Conservation (phyloP, 1,284 basidiomycete species). For the Irpex sp. region DNA sequence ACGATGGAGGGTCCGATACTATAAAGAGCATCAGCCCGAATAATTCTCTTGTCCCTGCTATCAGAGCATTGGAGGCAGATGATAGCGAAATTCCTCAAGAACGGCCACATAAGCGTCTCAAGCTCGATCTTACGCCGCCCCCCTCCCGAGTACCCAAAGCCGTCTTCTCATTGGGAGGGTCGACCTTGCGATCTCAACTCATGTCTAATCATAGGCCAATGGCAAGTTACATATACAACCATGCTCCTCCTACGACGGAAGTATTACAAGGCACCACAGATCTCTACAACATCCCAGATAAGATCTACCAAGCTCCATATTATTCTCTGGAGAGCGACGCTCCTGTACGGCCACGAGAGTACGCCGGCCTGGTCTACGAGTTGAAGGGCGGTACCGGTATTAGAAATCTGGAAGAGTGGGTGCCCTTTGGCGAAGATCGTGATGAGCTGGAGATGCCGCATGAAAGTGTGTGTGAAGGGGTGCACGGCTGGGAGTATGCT, state of each 20-base stretch:
- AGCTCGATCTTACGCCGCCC: neutral
- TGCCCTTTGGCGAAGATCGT: conserved; percentile 8
- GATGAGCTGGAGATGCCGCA: neutral
- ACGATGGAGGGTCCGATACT: neutral
- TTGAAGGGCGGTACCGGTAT: conserved; percentile 62
- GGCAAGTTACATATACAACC: conserved; percentile 44
- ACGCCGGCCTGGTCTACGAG: conserved; percentile 75
- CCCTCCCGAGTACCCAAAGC: neutral
- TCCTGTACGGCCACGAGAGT: conserved; percentile 69
- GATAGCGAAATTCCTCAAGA: neutral
- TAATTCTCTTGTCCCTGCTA: neutral
- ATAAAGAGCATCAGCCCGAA: neutral
- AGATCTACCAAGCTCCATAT: conserved; percentile 74
- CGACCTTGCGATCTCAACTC: conserved; percentile 6
- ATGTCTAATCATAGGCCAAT: neutral
- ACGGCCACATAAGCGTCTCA: conserved; percentile 3
- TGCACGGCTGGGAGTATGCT: conserved; percentile 79
- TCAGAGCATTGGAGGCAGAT: neutral
- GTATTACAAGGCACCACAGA: conserved; percentile 56
- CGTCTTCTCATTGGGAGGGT: neutral
- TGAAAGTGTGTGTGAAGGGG: conserved; percentile 10
- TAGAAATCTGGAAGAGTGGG: conserved; percentile 51
- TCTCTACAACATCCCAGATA: conserved; percentile 48
- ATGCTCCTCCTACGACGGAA: conserved; percentile 49
- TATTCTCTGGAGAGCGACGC: conserved; percentile 78